Conservation (phyloP, 2,329 filamentous ascomycete species). For the Fusarium verticillioides region DNA sequence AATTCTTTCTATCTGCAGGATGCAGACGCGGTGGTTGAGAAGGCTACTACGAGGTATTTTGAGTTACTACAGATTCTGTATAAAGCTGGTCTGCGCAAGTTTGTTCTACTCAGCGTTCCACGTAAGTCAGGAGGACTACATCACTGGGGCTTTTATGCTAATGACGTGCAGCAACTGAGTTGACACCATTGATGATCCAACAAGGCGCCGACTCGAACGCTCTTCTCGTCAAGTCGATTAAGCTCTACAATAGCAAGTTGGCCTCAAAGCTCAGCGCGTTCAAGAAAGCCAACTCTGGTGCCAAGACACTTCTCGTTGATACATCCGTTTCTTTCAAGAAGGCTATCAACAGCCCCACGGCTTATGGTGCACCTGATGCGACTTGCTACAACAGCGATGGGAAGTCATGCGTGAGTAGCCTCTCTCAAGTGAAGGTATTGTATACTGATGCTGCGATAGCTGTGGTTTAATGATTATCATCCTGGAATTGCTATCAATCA, state of each 20-base stretch:
- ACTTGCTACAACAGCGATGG: slow-evolving; percentile 56
- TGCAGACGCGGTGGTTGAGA: slow-evolving; percentile 48
- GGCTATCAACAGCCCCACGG: slow-evolving; percentile 54
- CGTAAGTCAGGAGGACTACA: slow-evolving; percentile 41
- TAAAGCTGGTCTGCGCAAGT: slow-evolving; percentile 64
- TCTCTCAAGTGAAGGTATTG: rapidly evolving
- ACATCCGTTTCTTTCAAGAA: slow-evolving; percentile 55
- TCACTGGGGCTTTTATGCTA: not conserved
- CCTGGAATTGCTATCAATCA: slow-evolving; percentile 54
- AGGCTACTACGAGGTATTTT: slow-evolving; percentile 58
- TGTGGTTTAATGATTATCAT: slow-evolving; percentile 60
- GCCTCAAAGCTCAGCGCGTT: slow-evolving; percentile 47
- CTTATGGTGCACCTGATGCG: slow-evolving; percentile 56
- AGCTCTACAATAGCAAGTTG: slow-evolving; percentile 53
- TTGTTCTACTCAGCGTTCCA: slow-evolving; percentile 69
- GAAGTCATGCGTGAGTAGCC: slow-evolving; percentile 50
- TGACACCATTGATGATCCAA: slow-evolving; percentile 50
- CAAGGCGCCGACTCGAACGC: slow-evolving; percentile 41
- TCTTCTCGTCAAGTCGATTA: slow-evolving; percentile 50
- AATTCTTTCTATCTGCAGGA: slow-evolving; percentile 55
- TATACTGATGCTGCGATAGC: slow-evolving; percentile 19
- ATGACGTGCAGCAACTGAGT: slow-evolving; percentile 50
- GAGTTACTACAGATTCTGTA: slow-evolving; percentile 60
- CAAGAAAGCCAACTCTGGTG: slow-evolving; percentile 48
- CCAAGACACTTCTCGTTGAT: slow-evolving; percentile 52